Conservation (phyloP, 495 filamentous ascomycete genomes). For the Bombardia bombarda region DNA sequence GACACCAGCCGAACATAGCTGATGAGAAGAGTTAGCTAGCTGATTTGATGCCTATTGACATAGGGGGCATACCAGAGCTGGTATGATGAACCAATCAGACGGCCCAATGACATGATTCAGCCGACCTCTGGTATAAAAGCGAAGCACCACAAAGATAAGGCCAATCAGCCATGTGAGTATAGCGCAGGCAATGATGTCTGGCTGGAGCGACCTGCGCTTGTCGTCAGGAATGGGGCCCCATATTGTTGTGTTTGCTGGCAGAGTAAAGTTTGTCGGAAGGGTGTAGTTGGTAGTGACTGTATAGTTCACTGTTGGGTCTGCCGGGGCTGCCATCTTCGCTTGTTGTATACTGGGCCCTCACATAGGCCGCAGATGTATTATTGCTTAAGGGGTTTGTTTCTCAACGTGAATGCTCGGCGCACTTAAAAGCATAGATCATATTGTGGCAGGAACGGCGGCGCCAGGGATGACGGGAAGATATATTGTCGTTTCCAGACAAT, state of each 20-base stretch:
- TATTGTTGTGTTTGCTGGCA: conserved; percentile 5
- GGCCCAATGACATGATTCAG: conserved; percentile 17
- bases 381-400: too few relatives aligned
- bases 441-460: too few relatives aligned
- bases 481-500: neutral
- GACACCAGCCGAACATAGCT: conserved; percentile 20
- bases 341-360: too few relatives aligned
- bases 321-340: too few relatives aligned
- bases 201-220: conserved; percentile 14
- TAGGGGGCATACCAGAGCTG: conserved; percentile 13
- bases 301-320: too few relatives aligned
- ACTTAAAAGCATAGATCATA: too few relatives aligned
- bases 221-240: conserved; percentile 11
- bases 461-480: neutral
- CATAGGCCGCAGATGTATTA: too few relatives aligned
- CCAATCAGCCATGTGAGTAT: conserved; percentile 18
- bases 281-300: conserved; percentile 7
- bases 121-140: conserved; percentile 23
- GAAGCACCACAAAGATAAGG: conserved; percentile 16
- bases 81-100: conserved; percentile 21
- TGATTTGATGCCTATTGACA: neutral
- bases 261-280: conserved; percentile 1
- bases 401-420: too few relatives aligned
- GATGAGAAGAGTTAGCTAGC: neutral
- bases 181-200: conserved; percentile 20